These are phyloP conservation scores for Aegilops tauschii DNA, from an alignment of 176 grass and related monocot genomes.

Conservation along the genomic window DNA sequence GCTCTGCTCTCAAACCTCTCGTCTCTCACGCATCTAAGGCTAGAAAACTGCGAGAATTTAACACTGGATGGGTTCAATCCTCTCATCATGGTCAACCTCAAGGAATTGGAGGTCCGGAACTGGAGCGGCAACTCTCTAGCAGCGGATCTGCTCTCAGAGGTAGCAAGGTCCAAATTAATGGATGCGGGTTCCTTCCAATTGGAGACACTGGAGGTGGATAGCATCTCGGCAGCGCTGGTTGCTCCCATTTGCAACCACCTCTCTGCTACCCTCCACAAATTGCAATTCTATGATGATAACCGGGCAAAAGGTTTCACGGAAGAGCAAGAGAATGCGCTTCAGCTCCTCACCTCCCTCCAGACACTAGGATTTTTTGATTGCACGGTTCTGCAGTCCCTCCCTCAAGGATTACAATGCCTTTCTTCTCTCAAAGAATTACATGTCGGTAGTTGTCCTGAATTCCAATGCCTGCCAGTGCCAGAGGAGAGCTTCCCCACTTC, in stretches of 20 bases:
- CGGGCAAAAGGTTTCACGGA: not conserved
- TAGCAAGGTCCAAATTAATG: not conserved
- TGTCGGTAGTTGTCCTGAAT: accelerated
- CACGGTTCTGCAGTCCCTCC: not conserved
- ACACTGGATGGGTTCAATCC: no score
- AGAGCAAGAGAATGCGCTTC: not conserved
- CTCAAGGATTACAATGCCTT: not conserved
- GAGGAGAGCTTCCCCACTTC: not conserved
- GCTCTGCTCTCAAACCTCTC: no score
- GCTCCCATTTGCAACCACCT: no score
- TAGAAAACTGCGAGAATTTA: no score
- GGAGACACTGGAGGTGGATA: no score
- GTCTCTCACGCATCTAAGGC: no score
- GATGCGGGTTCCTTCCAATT: not conserved
- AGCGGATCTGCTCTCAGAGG: not conserved
- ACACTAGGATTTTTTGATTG: accelerated
- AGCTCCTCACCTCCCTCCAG: not conserved
- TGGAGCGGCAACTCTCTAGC: no score
- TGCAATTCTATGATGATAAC: accelerated
- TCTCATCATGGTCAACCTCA: no score
- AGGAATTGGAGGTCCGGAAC: no score
- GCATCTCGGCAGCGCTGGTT: no score
- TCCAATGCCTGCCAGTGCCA: not conserved
- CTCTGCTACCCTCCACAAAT: no score
- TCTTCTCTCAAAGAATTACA: not conserved